These are phyloP conservation scores for Carex parvula DNA, from an alignment of 176 grass and related monocot genomes.

Conservation along the genomic window DNA sequence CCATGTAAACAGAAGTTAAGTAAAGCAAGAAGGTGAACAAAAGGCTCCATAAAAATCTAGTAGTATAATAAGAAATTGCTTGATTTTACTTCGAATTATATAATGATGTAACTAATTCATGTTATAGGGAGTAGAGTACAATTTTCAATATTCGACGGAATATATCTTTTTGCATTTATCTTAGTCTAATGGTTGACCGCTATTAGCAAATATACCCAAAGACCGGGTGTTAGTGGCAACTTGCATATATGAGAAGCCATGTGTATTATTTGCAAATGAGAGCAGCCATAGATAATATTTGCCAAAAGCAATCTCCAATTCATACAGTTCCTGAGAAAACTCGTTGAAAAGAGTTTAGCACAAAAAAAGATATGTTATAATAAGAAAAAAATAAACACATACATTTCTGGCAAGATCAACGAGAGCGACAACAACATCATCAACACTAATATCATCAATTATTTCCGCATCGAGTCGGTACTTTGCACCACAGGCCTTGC, in stretches of 20 bases:
- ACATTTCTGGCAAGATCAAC: slow-evolving; percentile 76
- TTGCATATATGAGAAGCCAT: background rate
- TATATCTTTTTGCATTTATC: background rate
- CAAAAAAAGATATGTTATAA: slow-evolving; percentile 10
- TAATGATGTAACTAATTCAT: background rate
- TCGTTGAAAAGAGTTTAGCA: slow-evolving; percentile 7
- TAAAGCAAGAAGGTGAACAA: background rate
- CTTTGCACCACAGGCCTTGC: slow-evolving; percentile 79
- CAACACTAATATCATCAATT: slow-evolving; percentile 65
- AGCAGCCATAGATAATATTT: slow-evolving; percentile 36
- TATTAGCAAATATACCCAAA: background rate
- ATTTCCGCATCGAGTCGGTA: slow-evolving; percentile 64
- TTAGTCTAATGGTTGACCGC: background rate
- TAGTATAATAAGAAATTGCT: background rate
- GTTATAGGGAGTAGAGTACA: background rate
- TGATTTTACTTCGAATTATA: background rate
- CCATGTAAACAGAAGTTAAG: background rate
- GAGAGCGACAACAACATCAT: slow-evolving; percentile 71
- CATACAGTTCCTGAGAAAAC: slow-evolving; percentile 15
- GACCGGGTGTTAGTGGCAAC: background rate
- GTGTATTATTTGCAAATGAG: background rate
- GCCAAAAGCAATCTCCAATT: slow-evolving; percentile 22
- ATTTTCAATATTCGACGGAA: background rate
- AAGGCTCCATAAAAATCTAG: background rate
- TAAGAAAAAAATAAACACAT: slow-evolving; percentile 33